Evolutionary conservation across 805 yeast species (phyloP).

Genomic region (Jamesozyma jinghongensis): DNA sequence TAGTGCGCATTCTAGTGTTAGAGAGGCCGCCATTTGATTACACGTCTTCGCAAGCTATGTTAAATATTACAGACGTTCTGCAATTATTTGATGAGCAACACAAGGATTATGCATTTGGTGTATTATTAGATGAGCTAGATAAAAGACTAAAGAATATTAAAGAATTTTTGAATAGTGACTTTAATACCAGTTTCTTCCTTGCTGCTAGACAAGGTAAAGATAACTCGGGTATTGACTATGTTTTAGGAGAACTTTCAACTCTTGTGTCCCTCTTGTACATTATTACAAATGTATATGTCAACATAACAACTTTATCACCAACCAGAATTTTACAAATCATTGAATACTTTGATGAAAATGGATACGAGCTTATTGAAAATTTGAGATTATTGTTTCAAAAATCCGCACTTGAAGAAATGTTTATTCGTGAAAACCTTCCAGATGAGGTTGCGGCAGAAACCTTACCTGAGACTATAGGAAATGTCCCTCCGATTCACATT

Average conservation of each 20-base stretch:
- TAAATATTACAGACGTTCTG: conserved; percentile 45
- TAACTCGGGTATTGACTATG: conserved; percentile 9
- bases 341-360: conserved; percentile 26
- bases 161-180: conserved; percentile 20
- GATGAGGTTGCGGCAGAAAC: conserved; percentile 37
- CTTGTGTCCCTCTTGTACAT: conserved; percentile 40
- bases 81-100: conserved; percentile 49
- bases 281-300: conserved; percentile 48
- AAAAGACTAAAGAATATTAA: conserved; percentile 25
- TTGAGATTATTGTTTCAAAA: conserved; percentile 43
- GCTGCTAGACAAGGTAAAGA: conserved; percentile 11
- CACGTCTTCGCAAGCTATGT: conserved; percentile 44
- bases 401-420: conserved; percentile 48
- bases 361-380: conserved; percentile 34
- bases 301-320: conserved; percentile 42
- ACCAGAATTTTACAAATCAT: conserved; percentile 32
- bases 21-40: conserved; percentile 55
- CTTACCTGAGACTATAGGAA: conserved; percentile 28
- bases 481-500: conserved; percentile 35
- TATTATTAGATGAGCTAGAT: conserved; percentile 29
- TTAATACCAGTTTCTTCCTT: conserved; percentile 22
- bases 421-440: conserved; percentile 42
- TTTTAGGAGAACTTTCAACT: conserved; percentile 23
- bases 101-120: conserved; percentile 38
- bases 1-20: conserved; percentile 42